Evolutionary conservation across 2,329 filamentous ascomycete genomes (phyloP).

Genomic region (Xylariaceae sp.): DNA sequence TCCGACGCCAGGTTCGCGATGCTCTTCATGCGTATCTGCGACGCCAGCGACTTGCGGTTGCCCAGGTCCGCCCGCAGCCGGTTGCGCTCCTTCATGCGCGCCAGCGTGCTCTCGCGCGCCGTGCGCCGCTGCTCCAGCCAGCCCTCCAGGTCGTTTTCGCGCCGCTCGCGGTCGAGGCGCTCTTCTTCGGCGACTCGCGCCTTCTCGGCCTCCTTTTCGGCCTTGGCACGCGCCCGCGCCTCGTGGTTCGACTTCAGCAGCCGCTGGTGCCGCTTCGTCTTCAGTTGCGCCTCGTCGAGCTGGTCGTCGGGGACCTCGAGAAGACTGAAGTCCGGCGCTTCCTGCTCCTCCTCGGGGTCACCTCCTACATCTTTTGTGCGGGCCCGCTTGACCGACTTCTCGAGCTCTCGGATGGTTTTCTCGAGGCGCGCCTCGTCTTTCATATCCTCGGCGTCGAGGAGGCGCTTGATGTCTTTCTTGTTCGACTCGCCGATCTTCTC

Average conservation of each 20-base stretch:
- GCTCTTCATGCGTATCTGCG: slow-evolving; percentile 96
- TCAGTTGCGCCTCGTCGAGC: slow-evolving; percentile 82
- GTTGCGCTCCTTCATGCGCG: slow-evolving; percentile 89
- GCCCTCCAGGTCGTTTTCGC: slow-evolving; percentile 73
- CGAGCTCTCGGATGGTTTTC: slow-evolving; percentile 77
- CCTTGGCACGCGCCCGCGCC: slow-evolving; percentile 85
- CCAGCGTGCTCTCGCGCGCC: slow-evolving; percentile 61
- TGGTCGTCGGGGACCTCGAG: slow-evolving; percentile 87
- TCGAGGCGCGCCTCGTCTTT: slow-evolving; percentile 86
- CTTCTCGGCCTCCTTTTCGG: slow-evolving; percentile 90
- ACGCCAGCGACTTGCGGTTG: slow-evolving; percentile 92
- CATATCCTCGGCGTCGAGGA: slow-evolving; percentile 84
- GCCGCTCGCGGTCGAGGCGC: slow-evolving; percentile 71
- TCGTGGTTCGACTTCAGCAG: slow-evolving; percentile 94
- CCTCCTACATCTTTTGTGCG: slow-evolving; percentile 89
- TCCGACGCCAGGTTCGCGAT: slow-evolving; percentile 94
- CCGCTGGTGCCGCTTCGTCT: slow-evolving; percentile 86
- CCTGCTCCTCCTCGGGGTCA: slow-evolving; percentile 70
- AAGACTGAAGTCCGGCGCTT: slow-evolving; percentile 78
- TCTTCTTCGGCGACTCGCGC: slow-evolving; percentile 77
- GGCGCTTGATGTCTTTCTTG: slow-evolving; percentile 83
- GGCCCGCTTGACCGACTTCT: slow-evolving; percentile 81
- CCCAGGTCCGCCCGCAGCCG: slow-evolving; percentile 88
- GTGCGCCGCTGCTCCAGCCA: slow-evolving; percentile 81
- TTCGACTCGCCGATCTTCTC: slow-evolving; percentile 62